Evolutionary conservation across 768 basidiomycete genomes (phyloP), one percentile per base, ranked within the genome.

Genomic region (Dioszegia aurantiaca): DNA sequence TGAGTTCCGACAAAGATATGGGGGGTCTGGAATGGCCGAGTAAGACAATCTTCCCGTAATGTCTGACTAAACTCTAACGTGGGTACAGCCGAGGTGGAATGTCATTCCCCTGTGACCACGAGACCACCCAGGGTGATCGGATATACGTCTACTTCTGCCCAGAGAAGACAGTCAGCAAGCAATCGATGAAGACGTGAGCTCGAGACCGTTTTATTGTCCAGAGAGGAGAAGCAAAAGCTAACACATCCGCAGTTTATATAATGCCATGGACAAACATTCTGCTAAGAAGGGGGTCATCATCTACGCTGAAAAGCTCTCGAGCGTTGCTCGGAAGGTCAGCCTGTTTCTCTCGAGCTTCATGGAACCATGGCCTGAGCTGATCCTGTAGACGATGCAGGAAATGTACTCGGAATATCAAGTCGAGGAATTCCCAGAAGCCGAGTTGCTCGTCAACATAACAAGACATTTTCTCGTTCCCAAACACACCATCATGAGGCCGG

Each of bases 101-200:
- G 68, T 90, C 90, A 75, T 98, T 97, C 81, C 90, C 86, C 77
- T 90, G 91, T 11, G 86, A 87, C 64, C 84, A 85, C 16, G 80
- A 80, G 58, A 78, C 80, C 12, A 86, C 88, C 65, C 80, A 84
- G 24, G 77, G 79, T 9, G 86, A 91, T 68, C 87, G 89, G 76
- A 89, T 99, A 69, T 98, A 89, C 68, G 81, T 98, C 19, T 97
- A 89, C 77, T 99, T 94, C 78, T 86, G 90, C n/a, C 91, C 93
- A 44, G 95, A 98, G 78, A 84, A 81, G 76, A 90, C 89, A 69
- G 95, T 98, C 6, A 90, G 92, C 59, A 91, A 98, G 42, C 94
- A 95, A 78, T 90, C 92, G 3, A 97, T 98, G 90, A 82, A 92
- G 30, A 44, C 17, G 45, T 31, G 45, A 55, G 52, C 27, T 55